phyloP scores from a whole-genome alignment of 768 basidiomycete genomes.

The Pleurotus sapidus region DNA sequence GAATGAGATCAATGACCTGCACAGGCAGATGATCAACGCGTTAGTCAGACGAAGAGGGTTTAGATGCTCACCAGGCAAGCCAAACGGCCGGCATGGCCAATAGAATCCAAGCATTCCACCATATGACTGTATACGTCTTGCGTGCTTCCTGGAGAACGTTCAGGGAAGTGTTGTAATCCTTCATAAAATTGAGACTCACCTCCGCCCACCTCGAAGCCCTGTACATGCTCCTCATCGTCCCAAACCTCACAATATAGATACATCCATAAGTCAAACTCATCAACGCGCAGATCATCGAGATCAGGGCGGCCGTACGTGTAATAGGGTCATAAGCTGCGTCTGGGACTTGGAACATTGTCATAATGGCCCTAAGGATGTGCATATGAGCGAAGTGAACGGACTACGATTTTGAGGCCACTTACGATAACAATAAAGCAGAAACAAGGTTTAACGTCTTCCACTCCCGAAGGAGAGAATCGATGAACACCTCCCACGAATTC shows the following conservation, averaged over 20 bases:
- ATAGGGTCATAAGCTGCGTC: conserved; percentile 56
- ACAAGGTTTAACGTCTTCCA: conserved; percentile 79
- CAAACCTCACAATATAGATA: conserved; percentile 69
- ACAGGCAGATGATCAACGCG: background rate
- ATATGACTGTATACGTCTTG: conserved; percentile 21
- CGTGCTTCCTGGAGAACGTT: conserved; percentile 49
- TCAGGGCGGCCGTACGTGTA: conserved; percentile 56
- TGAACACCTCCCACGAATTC: conserved; percentile 67
- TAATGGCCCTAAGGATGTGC: conserved; percentile 48
- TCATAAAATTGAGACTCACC: conserved; percentile 27
- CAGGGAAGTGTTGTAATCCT: background rate
- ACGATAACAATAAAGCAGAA: conserved; percentile 58
- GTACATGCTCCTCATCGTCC: conserved; percentile 70
- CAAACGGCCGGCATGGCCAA: conserved; percentile 65
- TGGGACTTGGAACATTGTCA: conserved; percentile 64
- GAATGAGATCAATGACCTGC: conserved; percentile 68
- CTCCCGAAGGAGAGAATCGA: conserved; percentile 65
- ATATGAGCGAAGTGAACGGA: background rate
- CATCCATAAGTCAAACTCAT: conserved; percentile 76
- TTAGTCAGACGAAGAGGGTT: background rate
- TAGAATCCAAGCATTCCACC: conserved; percentile 64
- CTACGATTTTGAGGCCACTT: conserved; percentile 11
- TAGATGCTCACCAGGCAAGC: conserved; percentile 54
- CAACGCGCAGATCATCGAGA: conserved; percentile 64
- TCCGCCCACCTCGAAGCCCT: conserved; percentile 73